Base-by-base conservation (phyloP, 768 basidiomycete species). In the Lyophyllum semitale region DNA sequence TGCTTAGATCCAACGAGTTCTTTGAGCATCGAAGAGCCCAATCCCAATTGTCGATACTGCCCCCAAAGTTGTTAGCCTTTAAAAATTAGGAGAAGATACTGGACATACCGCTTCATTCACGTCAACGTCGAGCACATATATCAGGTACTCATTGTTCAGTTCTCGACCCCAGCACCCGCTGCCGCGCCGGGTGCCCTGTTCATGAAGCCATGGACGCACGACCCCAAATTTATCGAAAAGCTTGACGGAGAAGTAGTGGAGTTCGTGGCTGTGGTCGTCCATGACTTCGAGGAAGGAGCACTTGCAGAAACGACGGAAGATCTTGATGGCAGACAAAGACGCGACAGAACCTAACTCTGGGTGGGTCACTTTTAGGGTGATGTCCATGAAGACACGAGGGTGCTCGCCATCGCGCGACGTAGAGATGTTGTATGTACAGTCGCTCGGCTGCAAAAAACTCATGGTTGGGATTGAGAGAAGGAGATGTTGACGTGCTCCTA, bases 161-260 rank as follows among this genome's bases (percentile, higher is more conserved):
- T 72, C 68, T 3, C 45, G 42, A 13, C 68, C 69, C 71, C 68
- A 73, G 26, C 63, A 67, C 9, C 71, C 68, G 0, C 67, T 66
- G 7, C 73, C 72, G 40, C 65, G 68, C 42, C 67, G 66, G 26
- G 58, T 40, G n/a, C 65, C 62, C 17, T 66, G 57, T 17, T 70
- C 63, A n/a, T 67, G 48, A 3, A 70, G 52, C 50, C 61, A 60
- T 2, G 61, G 48, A 43, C 60, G 62, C 20, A 71, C 30, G 6
- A 53, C 33, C 4, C 66, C 65, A 50, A 61, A 26, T 30, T 67
- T 62, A 54, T 75, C 69, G 33, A 71, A 73, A 1, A 74, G 47
- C 3, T 41, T 54, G 3, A 54, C 37, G 15, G 69, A 64, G 47
- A 73, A 70, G 17, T 67, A 50, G 27, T 59, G 54, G 20, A 74